A percentile compares a stretch with the other conserved stretches of the same genome.
These are phyloP conservation scores for Streptanthus diversifolius DNA, from an alignment of 345 rosid genomes.

Conservation along the genomic window DNA sequence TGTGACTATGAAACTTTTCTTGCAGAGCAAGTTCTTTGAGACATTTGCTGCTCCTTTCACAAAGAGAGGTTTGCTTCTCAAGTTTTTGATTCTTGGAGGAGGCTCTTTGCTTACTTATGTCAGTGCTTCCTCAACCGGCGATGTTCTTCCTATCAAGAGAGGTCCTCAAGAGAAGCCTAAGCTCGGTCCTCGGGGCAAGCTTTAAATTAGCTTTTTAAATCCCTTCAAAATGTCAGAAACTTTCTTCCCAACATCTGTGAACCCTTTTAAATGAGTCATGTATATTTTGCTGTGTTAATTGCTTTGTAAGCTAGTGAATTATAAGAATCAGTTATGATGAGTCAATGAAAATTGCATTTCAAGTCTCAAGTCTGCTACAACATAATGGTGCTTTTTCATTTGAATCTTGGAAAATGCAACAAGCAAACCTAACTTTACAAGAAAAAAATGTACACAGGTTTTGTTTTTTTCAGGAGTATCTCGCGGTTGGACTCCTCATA, in stretches of 20 bases:
- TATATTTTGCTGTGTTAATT: conserved; percentile 22
- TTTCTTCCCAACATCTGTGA: conserved; percentile 12
- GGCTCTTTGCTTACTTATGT: conserved; percentile 68
- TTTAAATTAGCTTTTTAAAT: conserved; percentile 38
- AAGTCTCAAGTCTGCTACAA: conserved; percentile 24
- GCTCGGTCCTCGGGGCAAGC: conserved; percentile 89
- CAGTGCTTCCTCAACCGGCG: conserved; percentile 64
- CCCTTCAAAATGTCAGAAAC: conserved; percentile 7
- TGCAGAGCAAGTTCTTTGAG: conserved; percentile 98
- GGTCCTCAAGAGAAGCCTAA: conserved; percentile 93
- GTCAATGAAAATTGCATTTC: conserved; percentile 16
- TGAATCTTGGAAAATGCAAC: conserved; percentile 16
- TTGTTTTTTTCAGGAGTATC: conserved; percentile 27
- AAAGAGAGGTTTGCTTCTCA: conserved; percentile 90
- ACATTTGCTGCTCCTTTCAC: conserved; percentile 91
- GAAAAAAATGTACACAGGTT: neutral
- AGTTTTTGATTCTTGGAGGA: conserved; percentile 86
- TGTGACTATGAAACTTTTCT: conserved; percentile 27
- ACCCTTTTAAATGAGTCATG: conserved; percentile 6
- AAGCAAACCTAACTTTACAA: conserved; percentile 24
- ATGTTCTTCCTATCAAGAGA: conserved; percentile 82
- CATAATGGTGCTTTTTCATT: conserved; percentile 9
- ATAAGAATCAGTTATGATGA: conserved; percentile 9
- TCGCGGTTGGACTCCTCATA: conserved; percentile 68
- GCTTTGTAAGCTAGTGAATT: conserved; percentile 3